phyloP scores from a whole-genome alignment of 805 yeast species.

The Metschnikowia lochheadii region DNA sequence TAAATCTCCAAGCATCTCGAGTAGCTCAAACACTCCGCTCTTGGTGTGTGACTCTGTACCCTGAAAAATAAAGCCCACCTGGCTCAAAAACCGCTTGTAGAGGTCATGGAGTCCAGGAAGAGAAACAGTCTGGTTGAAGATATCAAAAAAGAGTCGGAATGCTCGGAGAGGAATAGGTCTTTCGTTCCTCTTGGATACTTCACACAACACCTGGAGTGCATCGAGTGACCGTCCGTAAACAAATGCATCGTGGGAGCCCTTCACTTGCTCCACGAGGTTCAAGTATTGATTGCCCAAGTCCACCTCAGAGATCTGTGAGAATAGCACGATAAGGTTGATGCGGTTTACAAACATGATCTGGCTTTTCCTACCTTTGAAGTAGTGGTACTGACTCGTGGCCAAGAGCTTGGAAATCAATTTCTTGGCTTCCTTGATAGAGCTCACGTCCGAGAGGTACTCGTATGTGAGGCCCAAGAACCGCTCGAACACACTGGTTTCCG shows the following conservation, averaged over 20 bases:
- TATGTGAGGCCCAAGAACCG: slow-evolving; percentile 35
- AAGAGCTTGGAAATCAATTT: slow-evolving; percentile 34
- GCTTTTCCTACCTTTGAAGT: slow-evolving; percentile 23
- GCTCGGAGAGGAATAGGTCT: slow-evolving; percentile 20
- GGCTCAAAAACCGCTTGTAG: slow-evolving; percentile 1
- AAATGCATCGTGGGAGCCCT: slow-evolving; percentile 21
- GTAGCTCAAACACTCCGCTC: slow-evolving; percentile 7
- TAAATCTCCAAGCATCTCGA: slow-evolving; percentile 5
- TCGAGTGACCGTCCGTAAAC: slow-evolving; percentile 22
- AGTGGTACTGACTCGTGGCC: slow-evolving; percentile 35
- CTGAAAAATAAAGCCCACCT: slow-evolving; percentile 7
- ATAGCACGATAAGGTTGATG: slow-evolving; percentile 31
- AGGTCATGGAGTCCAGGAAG: slow-evolving; percentile 6
- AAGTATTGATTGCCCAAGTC: slow-evolving; percentile 29
- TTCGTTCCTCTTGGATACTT: slow-evolving; percentile 14
- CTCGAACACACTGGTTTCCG: slow-evolving; percentile 27
- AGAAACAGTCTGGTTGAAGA: slow-evolving; percentile 4
- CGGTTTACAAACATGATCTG: slow-evolving; percentile 35
- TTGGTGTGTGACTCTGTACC: not conserved
- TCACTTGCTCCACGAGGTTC: slow-evolving; percentile 24
- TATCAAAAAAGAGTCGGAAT: slow-evolving; percentile 16
- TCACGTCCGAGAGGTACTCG: slow-evolving; percentile 27
- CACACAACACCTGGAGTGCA: slow-evolving; percentile 19
- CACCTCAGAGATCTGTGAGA: slow-evolving; percentile 32
- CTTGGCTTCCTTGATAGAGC: slow-evolving; percentile 21